phyloP scores from a whole-genome alignment of 1,139 yeast genomes.

The Kodamaea alishanica region DNA sequence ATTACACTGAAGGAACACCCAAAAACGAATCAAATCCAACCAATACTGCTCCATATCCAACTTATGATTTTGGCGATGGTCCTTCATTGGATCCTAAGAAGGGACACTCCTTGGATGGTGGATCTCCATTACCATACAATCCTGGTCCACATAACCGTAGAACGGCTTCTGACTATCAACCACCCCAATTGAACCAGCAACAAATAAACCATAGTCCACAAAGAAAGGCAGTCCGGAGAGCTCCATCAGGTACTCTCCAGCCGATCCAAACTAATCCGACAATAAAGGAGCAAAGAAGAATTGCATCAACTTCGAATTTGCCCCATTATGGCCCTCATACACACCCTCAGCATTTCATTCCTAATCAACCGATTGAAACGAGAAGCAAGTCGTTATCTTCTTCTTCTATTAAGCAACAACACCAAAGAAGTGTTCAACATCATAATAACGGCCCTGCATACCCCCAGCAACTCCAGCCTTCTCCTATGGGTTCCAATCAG shows the following conservation, averaged over 20 bases:
- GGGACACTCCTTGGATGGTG: background rate
- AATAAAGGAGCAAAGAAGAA: slow-evolving; percentile 11
- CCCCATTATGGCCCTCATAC: slow-evolving; percentile 6
- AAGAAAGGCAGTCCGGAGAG: slow-evolving; percentile 2
- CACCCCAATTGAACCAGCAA: background rate
- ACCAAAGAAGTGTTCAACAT: background rate
- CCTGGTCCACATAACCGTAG: background rate
- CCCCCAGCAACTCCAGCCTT: background rate
- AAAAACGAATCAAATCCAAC: slow-evolving; percentile 3
- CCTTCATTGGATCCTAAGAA: slow-evolving; percentile 3
- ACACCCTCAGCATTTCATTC: background rate
- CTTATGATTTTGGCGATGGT: background rate
- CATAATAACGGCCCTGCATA: too few relatives aligned
- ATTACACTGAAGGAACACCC: slow-evolving; percentile 3
- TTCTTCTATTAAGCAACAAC: slow-evolving; percentile 12
- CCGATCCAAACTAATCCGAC: slow-evolving; percentile 3
- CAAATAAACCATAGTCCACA: too few relatives aligned
- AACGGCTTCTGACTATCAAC: background rate
- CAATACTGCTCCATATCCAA: slow-evolving; percentile 2
- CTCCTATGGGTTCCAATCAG: background rate
- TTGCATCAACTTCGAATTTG: slow-evolving; percentile 15
- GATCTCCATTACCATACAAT: background rate
- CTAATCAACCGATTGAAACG: slow-evolving; percentile 6
- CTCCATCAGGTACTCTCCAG: slow-evolving; percentile 5
- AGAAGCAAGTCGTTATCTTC: slow-evolving; percentile 18